Base-by-base conservation (phyloP, 2,329 filamentous ascomycete genomes). In the Clarireedia homoeocarpa region DNA sequence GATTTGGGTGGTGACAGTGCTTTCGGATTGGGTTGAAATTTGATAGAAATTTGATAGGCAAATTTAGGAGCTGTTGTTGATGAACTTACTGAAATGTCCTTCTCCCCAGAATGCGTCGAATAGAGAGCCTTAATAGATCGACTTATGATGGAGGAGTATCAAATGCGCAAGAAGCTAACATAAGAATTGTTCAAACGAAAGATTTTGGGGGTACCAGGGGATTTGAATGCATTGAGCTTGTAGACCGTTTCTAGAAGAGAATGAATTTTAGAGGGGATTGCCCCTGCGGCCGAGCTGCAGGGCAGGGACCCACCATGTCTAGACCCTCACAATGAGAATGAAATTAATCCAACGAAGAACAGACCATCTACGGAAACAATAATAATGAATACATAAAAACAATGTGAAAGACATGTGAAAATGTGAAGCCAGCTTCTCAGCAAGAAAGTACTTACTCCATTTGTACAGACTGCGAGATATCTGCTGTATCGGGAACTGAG, bases 221-320 rank as follows among this genome's bases (percentile, higher is more conserved):
- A 34, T 39, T 54, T 42, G n/a, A 48, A 54, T 23, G 44, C 42
- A 53, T 53, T 48, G 52, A 54, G 45, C 52, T 54, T 54, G 45
- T 48, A 48, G 23, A 39, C 10, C 6, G 6, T 26, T 24, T 24
- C 20, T 20, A 24, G n/a, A 46, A 24, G 44, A 49, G 42, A 49
- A 39, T 49, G 49, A 54, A 49, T 48, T 54, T 54, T 48, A 54
- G 45, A 50, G 52, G 52, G 46, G 52, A 54, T 54, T 54, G 45
- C 52, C 52, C 52, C 52, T 54, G 52, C 46, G 52, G 52, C 52
- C 52, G 52, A 49, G 40, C 40, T 40, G 17, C 45, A 39, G 48
- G 52, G 17, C 45, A 39, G 48, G 52, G 34, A 40, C 42, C 45
- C 52, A 40, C 44, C 45, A n/a, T 30, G 10, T 27, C 38, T 53